These are phyloP conservation scores for Phytophthora pinifolia DNA, from an alignment of 352 stramenopile genomes.

Conservation along the genomic window DNA sequence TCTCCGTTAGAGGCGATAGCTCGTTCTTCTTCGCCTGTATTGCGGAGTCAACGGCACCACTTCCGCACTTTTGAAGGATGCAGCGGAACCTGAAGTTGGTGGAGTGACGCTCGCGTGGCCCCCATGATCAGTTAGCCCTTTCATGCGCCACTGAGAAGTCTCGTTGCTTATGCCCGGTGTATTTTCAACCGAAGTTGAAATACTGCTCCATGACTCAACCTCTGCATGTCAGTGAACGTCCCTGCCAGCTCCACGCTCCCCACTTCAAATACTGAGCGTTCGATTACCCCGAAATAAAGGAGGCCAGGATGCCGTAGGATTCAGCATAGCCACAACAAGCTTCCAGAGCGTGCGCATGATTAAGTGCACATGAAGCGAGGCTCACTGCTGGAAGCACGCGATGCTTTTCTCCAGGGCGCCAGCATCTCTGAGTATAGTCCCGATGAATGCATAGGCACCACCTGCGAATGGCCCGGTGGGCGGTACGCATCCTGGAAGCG, in stretches of 20 bases:
- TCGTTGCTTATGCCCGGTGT: background rate
- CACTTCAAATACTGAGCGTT: slow-evolving; percentile 31
- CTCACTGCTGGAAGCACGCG: slow-evolving; percentile 51
- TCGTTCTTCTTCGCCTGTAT: slow-evolving; percentile 6
- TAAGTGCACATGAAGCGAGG: slow-evolving; percentile 67
- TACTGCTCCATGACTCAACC: slow-evolving; percentile 18
- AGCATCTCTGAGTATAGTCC: slow-evolving; percentile 75
- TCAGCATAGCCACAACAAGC: slow-evolving; percentile 40
- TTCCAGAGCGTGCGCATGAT: slow-evolving; percentile 65
- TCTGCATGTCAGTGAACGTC: slow-evolving; percentile 33
- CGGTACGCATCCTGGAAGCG: slow-evolving; percentile 44
- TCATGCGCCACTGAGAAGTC: slow-evolving; percentile 19
- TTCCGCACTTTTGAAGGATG: background rate
- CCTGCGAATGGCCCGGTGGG: slow-evolving; percentile 43
- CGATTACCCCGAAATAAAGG: slow-evolving; percentile 48
- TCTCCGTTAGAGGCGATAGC: slow-evolving; percentile 16
- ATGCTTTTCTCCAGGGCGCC: slow-evolving; percentile 52
- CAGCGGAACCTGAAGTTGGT: background rate
- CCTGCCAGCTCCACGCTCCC: slow-evolving; percentile 10
- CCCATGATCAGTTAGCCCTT: slow-evolving; percentile 26
- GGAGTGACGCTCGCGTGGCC: slow-evolving; percentile 30
- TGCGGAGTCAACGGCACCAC: background rate
- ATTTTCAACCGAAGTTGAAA: no score
- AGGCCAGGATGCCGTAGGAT: slow-evolving; percentile 40
- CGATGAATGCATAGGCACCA: slow-evolving; percentile 71